Conservation (phyloP, 495 filamentous ascomycete genomes). For the Daldinia loculata region DNA sequence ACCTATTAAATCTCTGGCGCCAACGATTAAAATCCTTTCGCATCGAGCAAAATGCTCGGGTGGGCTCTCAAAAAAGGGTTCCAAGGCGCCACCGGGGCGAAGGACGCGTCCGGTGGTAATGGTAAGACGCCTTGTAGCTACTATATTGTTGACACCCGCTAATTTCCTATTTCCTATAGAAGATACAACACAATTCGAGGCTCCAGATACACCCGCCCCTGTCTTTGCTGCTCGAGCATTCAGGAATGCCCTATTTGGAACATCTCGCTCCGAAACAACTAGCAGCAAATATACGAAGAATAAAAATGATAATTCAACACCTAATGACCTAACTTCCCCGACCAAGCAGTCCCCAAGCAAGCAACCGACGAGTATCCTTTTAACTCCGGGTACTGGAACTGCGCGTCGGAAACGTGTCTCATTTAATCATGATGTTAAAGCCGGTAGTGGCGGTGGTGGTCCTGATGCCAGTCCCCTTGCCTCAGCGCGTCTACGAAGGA, state of each 20-base stretch:
- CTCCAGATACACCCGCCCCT: constrained; percentile 90
- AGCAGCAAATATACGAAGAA: constrained; percentile 14
- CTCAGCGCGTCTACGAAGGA: constrained; percentile 42
- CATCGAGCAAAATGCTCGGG: constrained; percentile 59
- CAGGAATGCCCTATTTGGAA: constrained; percentile 90
- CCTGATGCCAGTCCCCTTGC: constrained; percentile 70
- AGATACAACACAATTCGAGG: constrained; percentile 65
- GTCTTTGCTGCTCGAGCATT: constrained; percentile 94
- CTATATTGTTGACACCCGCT: constrained; percentile 13
- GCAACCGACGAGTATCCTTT: constrained; percentile 69
- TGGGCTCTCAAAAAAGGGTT: constrained; percentile 60
- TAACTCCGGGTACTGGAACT: constrained; percentile 86
- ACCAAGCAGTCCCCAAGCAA: constrained; percentile 53
- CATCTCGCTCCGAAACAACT: constrained; percentile 60
- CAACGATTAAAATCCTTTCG: constrained; percentile 22
- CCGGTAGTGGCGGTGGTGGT: constrained; percentile 59
- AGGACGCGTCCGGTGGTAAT: constrained; percentile 43
- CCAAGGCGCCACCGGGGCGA: constrained; percentile 44
- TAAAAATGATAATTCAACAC: constrained; percentile 5
- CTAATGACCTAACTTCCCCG: constrained; percentile 25
- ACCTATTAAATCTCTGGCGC: background rate
- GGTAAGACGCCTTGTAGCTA: constrained; percentile 34
- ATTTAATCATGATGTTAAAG: constrained; percentile 71
- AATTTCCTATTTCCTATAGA: constrained; percentile 37
- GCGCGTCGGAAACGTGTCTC: constrained; percentile 89